Conservation (phyloP, 495 filamentous ascomycete species). For the Penicillium lividum region DNA sequence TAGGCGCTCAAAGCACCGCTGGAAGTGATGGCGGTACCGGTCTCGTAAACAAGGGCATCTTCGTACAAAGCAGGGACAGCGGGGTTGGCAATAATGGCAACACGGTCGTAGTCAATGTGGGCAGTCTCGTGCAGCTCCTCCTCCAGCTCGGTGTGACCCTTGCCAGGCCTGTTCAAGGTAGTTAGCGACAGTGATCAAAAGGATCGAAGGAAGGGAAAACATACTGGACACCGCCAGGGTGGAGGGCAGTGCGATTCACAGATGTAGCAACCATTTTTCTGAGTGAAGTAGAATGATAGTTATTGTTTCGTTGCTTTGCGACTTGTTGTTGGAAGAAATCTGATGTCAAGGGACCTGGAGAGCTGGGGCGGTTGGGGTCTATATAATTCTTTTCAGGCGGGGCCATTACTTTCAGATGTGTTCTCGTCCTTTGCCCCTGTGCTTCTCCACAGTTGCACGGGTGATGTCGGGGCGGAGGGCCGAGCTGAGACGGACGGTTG, state of each 20-base stretch:
- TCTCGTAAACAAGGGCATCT: slow-evolving; percentile 98
- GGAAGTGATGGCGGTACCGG: slow-evolving; percentile 94
- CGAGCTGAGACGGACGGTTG: slow-evolving; percentile 40
- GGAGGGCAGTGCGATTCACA: slow-evolving; percentile 86
- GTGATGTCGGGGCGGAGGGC: slow-evolving; percentile 44
- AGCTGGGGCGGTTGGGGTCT: slow-evolving; percentile 44
- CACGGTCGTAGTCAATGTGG: slow-evolving; percentile 98
- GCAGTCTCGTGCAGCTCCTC: slow-evolving; percentile 97
- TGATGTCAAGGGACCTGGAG: slow-evolving; percentile 52
- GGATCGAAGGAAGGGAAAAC: slow-evolving; percentile 35
- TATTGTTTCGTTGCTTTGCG: slow-evolving; percentile 60
- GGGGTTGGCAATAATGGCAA: slow-evolving; percentile 93
- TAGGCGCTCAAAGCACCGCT: slow-evolving; percentile 94
- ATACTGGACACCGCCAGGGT: slow-evolving; percentile 91
- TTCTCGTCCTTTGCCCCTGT: slow-evolving; percentile 29
- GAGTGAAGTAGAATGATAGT: slow-evolving; percentile 63
- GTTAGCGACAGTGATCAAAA: slow-evolving; percentile 34
- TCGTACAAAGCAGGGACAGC: slow-evolving; percentile 95
- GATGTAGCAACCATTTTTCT: slow-evolving; percentile 69
- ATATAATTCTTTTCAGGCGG: slow-evolving; percentile 49
- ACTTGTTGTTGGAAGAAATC: slow-evolving; percentile 63
- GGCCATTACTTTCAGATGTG: slow-evolving; percentile 31
- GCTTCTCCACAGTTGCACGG: slow-evolving; percentile 50
- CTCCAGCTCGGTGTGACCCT: slow-evolving; percentile 92
- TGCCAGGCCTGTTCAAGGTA: slow-evolving; percentile 60